These are phyloP conservation scores for Populus hybrid DNA, from an alignment of 441 rosid genomes.

Conservation along the genomic window DNA sequence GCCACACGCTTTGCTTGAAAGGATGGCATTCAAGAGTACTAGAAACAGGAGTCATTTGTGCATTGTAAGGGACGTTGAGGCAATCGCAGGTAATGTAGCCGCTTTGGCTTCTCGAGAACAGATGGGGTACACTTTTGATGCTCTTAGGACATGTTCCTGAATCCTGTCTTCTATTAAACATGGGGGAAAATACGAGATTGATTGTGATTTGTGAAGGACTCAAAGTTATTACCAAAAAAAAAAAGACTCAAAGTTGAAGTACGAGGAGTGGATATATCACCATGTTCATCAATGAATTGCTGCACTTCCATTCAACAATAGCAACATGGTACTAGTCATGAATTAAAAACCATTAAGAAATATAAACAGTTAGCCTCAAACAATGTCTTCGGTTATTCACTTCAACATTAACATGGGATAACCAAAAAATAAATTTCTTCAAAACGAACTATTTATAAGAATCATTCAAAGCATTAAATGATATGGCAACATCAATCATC, in stretches of 20 bases:
- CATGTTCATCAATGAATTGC: too few relatives aligned
- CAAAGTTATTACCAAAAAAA: too few relatives aligned
- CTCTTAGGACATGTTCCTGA: conserved; percentile 5
- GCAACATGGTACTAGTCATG: background rate
- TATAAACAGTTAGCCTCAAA: background rate
- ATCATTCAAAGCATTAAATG: background rate
- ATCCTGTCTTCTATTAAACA: too few relatives aligned
- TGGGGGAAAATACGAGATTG: too few relatives aligned
- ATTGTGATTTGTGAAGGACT: too few relatives aligned
- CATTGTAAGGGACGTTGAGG: conserved; percentile 84
- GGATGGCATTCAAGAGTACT: conserved; percentile 92
- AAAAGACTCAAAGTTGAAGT: too few relatives aligned
- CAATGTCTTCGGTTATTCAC: background rate
- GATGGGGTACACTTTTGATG: conserved; percentile 83
- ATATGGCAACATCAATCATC: background rate
- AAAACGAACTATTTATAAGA: background rate
- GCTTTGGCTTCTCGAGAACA: conserved; percentile 90
- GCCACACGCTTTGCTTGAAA: conserved; percentile 79
- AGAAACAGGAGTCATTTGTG: conserved; percentile 66
- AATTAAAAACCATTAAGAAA: background rate
- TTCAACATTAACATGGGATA: background rate
- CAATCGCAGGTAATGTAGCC: conserved; percentile 75
- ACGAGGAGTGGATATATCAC: too few relatives aligned
- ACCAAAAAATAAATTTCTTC: background rate
- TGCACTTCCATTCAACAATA: too few relatives aligned